A percentile compares a stretch with the other conserved stretches of the same genome.
phyloP scores from a whole-genome alignment of 83 land plant genomes.

The Larix sibirica region DNA sequence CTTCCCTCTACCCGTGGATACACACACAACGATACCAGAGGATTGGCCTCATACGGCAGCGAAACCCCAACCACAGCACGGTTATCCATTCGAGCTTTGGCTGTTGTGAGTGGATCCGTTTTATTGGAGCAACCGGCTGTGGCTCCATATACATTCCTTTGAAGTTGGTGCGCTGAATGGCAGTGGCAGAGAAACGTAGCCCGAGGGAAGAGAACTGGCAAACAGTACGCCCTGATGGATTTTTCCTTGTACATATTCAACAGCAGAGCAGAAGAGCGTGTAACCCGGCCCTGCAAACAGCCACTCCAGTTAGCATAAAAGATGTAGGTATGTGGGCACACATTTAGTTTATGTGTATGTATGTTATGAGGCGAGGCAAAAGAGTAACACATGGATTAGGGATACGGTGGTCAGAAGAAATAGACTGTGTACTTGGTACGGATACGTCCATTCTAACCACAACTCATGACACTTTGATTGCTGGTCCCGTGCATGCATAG shows the following conservation, averaged over 20 bases:
- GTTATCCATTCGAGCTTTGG: slow-evolving; percentile 2
- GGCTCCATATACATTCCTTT: not conserved
- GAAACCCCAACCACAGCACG: not conserved
- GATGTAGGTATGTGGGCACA: not conserved
- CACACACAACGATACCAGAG: too few relatives aligned
- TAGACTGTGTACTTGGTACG: not conserved
- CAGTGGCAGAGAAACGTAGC: too few relatives aligned
- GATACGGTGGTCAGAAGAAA: not conserved
- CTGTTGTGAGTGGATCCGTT: not conserved
- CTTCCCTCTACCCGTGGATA: not conserved
- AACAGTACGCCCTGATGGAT: too few relatives aligned
- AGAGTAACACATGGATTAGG: not conserved
- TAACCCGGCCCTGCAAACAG: not conserved
- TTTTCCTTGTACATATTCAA: too few relatives aligned
- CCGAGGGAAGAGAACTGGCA: too few relatives aligned
- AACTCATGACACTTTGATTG: slow-evolving; percentile 12
- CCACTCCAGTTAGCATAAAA: not conserved
- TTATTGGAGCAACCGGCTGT: not conserved
- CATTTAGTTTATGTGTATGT: too few relatives aligned
- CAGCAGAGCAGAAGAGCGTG: too few relatives aligned
- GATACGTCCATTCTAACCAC: not conserved
- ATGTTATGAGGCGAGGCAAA: not conserved
- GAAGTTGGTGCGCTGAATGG: too few relatives aligned
- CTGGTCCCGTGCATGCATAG: not conserved
- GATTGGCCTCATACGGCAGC: not conserved